phyloP scores from a whole-genome alignment of 2,329 filamentous ascomycete species.

The Claviceps paspali region DNA sequence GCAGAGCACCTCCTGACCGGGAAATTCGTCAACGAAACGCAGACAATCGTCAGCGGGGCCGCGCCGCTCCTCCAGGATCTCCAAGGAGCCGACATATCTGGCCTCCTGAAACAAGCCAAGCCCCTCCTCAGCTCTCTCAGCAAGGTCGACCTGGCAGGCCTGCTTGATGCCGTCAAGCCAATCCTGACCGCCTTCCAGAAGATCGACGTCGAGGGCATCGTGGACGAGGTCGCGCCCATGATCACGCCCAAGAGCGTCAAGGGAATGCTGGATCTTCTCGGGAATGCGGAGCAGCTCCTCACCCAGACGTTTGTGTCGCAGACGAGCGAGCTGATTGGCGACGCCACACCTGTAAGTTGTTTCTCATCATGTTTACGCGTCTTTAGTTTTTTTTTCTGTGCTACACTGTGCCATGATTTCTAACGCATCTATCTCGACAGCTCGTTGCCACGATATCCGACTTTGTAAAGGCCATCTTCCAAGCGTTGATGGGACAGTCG shows the following conservation, averaged over 20 bases:
- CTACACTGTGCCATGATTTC: neutral
- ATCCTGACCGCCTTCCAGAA: constrained; percentile 21
- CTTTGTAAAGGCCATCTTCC: constrained; percentile 17
- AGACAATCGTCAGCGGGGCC: constrained; percentile 21
- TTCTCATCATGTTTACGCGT: neutral
- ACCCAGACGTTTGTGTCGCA: constrained; percentile 25
- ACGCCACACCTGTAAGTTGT: constrained; percentile 24
- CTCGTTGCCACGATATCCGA: constrained; percentile 19
- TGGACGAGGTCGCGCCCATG: constrained; percentile 23
- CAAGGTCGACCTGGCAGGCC: constrained; percentile 18
- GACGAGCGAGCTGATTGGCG: constrained; percentile 26
- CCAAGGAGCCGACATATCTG: constrained; percentile 21
- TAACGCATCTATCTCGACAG: constrained; percentile 6
- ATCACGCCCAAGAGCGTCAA: constrained; percentile 24
- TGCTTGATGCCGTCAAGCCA: constrained; percentile 21
- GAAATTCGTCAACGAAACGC: constrained; percentile 26
- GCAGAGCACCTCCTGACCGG: constrained; percentile 22
- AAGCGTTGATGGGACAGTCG: constrained; percentile 12
- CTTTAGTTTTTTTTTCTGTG: neutral
- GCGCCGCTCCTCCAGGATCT: constrained; percentile 22
- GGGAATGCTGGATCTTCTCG: constrained; percentile 20
- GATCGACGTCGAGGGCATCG: constrained; percentile 21
- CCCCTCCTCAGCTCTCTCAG: constrained; percentile 21
- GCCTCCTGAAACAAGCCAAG: constrained; percentile 19
- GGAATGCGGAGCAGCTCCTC: constrained; percentile 23